Percentiles rank a stretch among this genome's conserved stretches.
Evolutionary conservation across 805 yeast genomes (phyloP).

Genomic region (Spathaspora hagerdaliae): DNA sequence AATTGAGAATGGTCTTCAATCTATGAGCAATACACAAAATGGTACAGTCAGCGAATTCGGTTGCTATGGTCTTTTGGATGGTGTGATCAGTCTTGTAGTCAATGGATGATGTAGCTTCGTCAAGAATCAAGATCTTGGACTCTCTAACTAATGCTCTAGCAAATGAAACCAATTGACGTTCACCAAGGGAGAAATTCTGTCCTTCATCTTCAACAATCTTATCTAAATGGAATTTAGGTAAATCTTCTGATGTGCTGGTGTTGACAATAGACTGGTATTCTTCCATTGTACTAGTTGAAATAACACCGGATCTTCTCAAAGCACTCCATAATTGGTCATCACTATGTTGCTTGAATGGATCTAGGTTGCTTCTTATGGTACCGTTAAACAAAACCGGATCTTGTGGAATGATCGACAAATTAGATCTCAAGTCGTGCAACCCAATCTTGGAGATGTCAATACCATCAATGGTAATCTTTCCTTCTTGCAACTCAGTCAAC

Average conservation of each 20-base stretch:
- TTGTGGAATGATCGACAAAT: constrained; percentile 60
- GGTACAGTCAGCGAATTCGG: constrained; percentile 30
- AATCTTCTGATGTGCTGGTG: constrained; percentile 7
- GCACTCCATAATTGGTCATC: constrained; percentile 54
- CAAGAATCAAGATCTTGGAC: constrained; percentile 33
- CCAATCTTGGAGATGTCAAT: constrained; percentile 46
- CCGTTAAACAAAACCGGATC: constrained; percentile 63
- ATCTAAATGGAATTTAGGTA: constrained; percentile 35
- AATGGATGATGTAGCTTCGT: constrained; percentile 38
- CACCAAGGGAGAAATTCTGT: constrained; percentile 25
- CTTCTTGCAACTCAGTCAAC: constrained; percentile 44
- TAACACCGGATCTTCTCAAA: constrained; percentile 48
- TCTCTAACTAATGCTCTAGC: constrained; percentile 35
- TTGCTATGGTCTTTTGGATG: constrained; percentile 29
- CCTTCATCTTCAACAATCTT: constrained; percentile 36
- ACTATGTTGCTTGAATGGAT: constrained; percentile 48
- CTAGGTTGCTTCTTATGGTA: constrained; percentile 50
- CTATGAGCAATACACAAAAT: constrained; percentile 38
- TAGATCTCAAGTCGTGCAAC: constrained; percentile 45
- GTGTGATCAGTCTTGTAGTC: constrained; percentile 36
- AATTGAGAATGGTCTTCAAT: constrained; percentile 32
- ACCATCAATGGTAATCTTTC: constrained; percentile 52
- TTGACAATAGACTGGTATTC: constrained; percentile 9
- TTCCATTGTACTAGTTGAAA: constrained; percentile 26
- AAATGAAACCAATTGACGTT: constrained; percentile 29